A percentile compares a stretch with the other conserved stretches of the same genome.
These are phyloP conservation scores for Solanum arcanum DNA, from an alignment of 257 asterid species.

Conservation along the genomic window DNA sequence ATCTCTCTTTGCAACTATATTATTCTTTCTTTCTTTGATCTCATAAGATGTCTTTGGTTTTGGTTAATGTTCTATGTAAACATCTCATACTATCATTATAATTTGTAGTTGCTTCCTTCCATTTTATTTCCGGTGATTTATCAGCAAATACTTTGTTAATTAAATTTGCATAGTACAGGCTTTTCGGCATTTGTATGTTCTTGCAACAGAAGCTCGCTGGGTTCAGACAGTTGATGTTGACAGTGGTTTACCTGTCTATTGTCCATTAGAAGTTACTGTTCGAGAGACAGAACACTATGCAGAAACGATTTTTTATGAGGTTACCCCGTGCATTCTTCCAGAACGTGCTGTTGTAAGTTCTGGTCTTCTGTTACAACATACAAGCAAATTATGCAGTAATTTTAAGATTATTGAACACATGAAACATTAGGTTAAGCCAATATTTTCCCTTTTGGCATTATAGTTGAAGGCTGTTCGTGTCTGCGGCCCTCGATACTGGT, in stretches of 20 bases:
- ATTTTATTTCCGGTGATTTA: neutral
- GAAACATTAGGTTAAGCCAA: neutral
- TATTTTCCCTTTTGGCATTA: constrained; percentile 11
- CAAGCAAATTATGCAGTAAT: neutral
- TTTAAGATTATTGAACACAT: neutral
- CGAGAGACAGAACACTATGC: constrained; percentile 70
- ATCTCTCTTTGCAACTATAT: neutral
- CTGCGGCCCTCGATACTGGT: constrained; percentile 99
- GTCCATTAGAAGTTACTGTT: constrained; percentile 80
- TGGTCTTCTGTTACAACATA: neutral
- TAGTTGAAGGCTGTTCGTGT: constrained; percentile 91
- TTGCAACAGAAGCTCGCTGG: constrained; percentile 98
- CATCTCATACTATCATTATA: neutral
- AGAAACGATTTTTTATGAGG: constrained; percentile 90
- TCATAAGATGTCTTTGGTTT: neutral
- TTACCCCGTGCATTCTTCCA: constrained; percentile 95
- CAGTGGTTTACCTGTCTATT: constrained; percentile 87
- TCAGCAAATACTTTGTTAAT: neutral
- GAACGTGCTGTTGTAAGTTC: constrained; percentile 84
- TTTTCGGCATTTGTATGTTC: constrained; percentile 94
- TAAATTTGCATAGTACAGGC: constrained; percentile 39
- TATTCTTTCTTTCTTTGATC: neutral
- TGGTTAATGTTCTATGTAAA: neutral
- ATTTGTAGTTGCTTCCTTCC: neutral
- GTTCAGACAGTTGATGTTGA: constrained; percentile 95